These are phyloP conservation scores for Raphanus hybrid DNA, from an alignment of 441 rosid species.

Conservation along the genomic window DNA sequence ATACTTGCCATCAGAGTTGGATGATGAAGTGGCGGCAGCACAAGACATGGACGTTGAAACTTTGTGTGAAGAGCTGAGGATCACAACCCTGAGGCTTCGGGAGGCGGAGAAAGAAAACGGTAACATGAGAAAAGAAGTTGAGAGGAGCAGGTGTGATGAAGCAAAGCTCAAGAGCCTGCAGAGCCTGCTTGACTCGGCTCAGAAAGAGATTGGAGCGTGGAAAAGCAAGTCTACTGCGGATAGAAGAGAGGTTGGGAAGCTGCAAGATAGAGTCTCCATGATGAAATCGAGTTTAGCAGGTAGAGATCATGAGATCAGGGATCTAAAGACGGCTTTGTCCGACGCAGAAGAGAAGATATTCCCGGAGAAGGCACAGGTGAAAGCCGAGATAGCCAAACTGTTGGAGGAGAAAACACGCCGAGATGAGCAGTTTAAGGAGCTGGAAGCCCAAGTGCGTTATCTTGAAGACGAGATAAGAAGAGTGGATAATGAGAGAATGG, in stretches of 20 bases:
- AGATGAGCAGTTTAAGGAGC: slow-evolving; percentile 66
- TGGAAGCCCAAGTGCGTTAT: slow-evolving; percentile 69
- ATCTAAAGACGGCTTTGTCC: slow-evolving; percentile 72
- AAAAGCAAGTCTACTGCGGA: slow-evolving; percentile 67
- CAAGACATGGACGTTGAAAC: slow-evolving; percentile 39
- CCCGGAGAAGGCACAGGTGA: slow-evolving; percentile 83
- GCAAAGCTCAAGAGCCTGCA: slow-evolving; percentile 53
- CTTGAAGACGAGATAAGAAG: slow-evolving; percentile 80
- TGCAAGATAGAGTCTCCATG: slow-evolving; percentile 73
- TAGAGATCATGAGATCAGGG: slow-evolving; percentile 79
- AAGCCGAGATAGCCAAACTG: slow-evolving; percentile 71
- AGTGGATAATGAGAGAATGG: slow-evolving; percentile 50
- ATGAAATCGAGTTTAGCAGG: slow-evolving; percentile 76
- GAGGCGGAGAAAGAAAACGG: slow-evolving; percentile 62
- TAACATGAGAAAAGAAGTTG: slow-evolving; percentile 56
- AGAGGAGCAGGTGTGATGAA: slow-evolving; percentile 43
- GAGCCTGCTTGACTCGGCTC: slow-evolving; percentile 58
- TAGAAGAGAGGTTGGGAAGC: slow-evolving; percentile 70
- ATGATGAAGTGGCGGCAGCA: slow-evolving; percentile 14
- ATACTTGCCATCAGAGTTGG: slow-evolving; percentile 44
- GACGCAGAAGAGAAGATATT: slow-evolving; percentile 93
- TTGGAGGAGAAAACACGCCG: slow-evolving; percentile 52
- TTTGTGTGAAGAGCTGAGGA: slow-evolving; percentile 62
- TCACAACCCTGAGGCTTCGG: slow-evolving; percentile 60
- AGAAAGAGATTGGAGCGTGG: slow-evolving; percentile 62